Evolutionary conservation across 2,329 filamentous ascomycete genomes (phyloP).

Genomic region (Fusarium sp.): DNA sequence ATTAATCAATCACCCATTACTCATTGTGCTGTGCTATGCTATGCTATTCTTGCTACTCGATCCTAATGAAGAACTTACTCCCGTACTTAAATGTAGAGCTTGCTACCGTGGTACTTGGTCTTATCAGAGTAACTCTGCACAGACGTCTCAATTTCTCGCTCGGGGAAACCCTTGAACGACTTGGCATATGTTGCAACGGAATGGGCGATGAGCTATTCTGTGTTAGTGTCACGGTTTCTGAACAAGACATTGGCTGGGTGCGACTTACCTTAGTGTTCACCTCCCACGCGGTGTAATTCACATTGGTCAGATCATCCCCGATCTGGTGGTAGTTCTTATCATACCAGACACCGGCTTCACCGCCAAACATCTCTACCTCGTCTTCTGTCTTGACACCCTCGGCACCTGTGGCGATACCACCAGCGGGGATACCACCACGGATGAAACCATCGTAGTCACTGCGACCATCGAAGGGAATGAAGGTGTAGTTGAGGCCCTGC

Average conservation of each 20-base stretch:
- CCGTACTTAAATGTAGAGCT: slow-evolving; percentile 1
- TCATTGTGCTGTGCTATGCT: neutral
- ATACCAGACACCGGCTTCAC: slow-evolving; percentile 69
- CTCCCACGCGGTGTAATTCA: slow-evolving; percentile 70
- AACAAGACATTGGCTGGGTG: neutral
- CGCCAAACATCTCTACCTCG: slow-evolving; percentile 76
- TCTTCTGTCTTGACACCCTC: slow-evolving; percentile 78
- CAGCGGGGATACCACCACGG: slow-evolving; percentile 75
- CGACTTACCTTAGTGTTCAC: slow-evolving; percentile 66
- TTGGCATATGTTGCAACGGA: slow-evolving; percentile 76
- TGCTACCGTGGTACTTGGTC: slow-evolving; percentile 61
- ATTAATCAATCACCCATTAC: slow-evolving; percentile 14
- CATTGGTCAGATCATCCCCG: slow-evolving; percentile 67
- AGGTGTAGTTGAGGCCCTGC: slow-evolving; percentile 72
- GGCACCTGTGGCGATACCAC: slow-evolving; percentile 81
- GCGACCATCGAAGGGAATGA: slow-evolving; percentile 80
- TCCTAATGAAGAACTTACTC: neutral
- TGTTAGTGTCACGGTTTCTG: slow-evolving; percentile 26
- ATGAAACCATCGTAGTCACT: slow-evolving; percentile 86
- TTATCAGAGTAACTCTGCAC: slow-evolving; percentile 48
- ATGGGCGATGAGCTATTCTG: slow-evolving; percentile 70
- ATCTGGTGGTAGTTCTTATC: slow-evolving; percentile 71
- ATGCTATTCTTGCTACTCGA: neutral
- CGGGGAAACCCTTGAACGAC: slow-evolving; percentile 73
- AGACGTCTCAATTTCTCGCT: slow-evolving; percentile 54